Evolutionary conservation across 805 yeast genomes (phyloP).

Genomic region (Wickerhamiella kurtzmanii): DNA sequence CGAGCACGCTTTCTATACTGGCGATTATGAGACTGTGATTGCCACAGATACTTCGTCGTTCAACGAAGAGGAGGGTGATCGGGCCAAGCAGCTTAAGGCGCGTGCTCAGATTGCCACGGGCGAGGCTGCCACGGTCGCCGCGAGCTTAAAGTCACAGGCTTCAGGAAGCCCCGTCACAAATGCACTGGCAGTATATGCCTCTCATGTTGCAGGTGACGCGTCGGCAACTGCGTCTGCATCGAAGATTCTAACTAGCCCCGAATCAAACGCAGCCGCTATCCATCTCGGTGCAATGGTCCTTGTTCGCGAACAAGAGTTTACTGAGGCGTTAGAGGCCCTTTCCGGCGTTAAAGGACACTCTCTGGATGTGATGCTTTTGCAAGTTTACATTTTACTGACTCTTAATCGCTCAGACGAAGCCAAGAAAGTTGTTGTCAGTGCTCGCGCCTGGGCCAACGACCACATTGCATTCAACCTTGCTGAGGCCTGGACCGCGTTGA

Average conservation of each 20-base stretch:
- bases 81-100: conserved; percentile 24
- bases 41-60: conserved; percentile 19
- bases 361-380: conserved; percentile 27
- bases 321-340: conserved; percentile 32
- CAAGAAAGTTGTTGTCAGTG: conserved; percentile 31
- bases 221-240: conserved; percentile 13
- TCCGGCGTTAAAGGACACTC: conserved; percentile 28
- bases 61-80: conserved; percentile 15
- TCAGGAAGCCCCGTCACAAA: conserved; percentile 18
- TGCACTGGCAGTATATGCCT: conserved; percentile 21
- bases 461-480: conserved; percentile 63
- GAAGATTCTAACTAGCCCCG: conserved; percentile 15
- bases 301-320: conserved; percentile 29
- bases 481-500: conserved; percentile 55
- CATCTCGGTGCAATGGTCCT: conserved; percentile 32
- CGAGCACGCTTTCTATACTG: conserved; percentile 31
- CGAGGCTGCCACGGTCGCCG: conserved; percentile 22
- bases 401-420: conserved; percentile 36
- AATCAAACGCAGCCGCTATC: conserved; percentile 24
- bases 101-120: conserved; percentile 30
- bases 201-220: conserved; percentile 16
- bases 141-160: conserved; percentile 14
- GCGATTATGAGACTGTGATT: conserved; percentile 27
- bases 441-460: conserved; percentile 47
- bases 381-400: conserved; percentile 28